Percentiles rank a stretch among this genome's conserved stretches.
Conservation (phyloP, 257 asterid species). For the Solanum dulcamara region DNA sequence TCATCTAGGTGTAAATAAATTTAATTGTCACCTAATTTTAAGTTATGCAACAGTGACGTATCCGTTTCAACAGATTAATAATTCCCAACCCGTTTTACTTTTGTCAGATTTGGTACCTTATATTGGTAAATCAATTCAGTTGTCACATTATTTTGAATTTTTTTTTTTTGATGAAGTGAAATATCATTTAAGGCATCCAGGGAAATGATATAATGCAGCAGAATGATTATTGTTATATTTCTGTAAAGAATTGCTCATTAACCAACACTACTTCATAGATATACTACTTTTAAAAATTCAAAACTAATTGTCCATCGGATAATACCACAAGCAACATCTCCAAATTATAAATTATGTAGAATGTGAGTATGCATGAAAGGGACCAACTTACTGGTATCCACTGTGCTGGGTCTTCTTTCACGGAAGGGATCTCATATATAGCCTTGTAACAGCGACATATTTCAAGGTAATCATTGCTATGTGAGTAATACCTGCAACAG, state of each 20-base stretch:
- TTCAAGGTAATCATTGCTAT: conserved; percentile 88
- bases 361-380: neutral
- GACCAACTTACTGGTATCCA: conserved; percentile 68
- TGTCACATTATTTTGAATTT: neutral
- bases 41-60: neutral
- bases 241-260: neutral
- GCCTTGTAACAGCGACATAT: conserved; percentile 95
- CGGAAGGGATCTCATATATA: conserved; percentile 80
- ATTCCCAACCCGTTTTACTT: neutral
- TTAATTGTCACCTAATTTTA: neutral
- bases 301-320: neutral
- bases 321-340: neutral
- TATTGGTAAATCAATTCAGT: neutral
- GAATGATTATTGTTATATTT: neutral
- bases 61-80: neutral
- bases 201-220: neutral
- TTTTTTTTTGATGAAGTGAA: neutral
- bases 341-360: neutral
- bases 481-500: conserved; percentile 56
- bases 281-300: neutral
- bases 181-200: neutral
- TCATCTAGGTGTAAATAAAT: neutral
- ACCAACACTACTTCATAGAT: neutral
- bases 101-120: neutral
- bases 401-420: conserved; percentile 73